A percentile compares a stretch with the other conserved stretches of the same genome.
Evolutionary conservation across 108 stramenopile species (phyloP).

Genomic region (Cyclotella baltica): DNA sequence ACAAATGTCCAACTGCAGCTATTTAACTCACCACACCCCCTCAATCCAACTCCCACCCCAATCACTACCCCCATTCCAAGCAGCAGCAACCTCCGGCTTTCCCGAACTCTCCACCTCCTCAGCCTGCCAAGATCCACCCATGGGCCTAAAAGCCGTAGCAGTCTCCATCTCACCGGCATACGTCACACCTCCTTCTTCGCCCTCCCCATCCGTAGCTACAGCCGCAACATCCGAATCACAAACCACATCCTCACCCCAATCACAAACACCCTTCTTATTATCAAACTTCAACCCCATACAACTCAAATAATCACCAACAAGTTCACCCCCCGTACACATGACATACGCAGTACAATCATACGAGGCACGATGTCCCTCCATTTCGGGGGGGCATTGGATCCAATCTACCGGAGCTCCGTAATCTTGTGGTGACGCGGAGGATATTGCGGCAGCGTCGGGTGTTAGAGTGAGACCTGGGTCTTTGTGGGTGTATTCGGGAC

Average conservation of each 20-base stretch:
- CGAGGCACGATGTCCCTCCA: constrained; percentile 30
- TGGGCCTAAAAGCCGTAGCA: constrained; percentile 14
- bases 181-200: constrained; percentile 2
- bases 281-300: constrained; percentile 44
- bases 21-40: constrained; percentile 47
- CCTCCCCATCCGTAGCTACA: not conserved
- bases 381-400: constrained; percentile 27
- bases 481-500: constrained; percentile 19
- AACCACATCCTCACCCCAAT: constrained; percentile 36
- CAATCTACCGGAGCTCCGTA: constrained; percentile 29
- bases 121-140: constrained; percentile 6
- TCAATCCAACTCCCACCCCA: constrained; percentile 51
- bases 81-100: constrained; percentile 8
- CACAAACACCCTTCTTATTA: constrained; percentile 29
- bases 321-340: constrained; percentile 14
- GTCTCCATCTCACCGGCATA: constrained; percentile 4
- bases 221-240: constrained; percentile 7
- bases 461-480: not conserved
- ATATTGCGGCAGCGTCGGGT: not conserved
- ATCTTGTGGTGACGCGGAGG: not conserved
- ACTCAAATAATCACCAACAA: constrained; percentile 25
- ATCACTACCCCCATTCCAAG: constrained; percentile 50
- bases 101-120: not conserved
- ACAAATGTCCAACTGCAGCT: not conserved
- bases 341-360: constrained; percentile 45